Base-by-base conservation (phyloP, 306 rosid species). In the Hylodesmum podocarpum region DNA sequence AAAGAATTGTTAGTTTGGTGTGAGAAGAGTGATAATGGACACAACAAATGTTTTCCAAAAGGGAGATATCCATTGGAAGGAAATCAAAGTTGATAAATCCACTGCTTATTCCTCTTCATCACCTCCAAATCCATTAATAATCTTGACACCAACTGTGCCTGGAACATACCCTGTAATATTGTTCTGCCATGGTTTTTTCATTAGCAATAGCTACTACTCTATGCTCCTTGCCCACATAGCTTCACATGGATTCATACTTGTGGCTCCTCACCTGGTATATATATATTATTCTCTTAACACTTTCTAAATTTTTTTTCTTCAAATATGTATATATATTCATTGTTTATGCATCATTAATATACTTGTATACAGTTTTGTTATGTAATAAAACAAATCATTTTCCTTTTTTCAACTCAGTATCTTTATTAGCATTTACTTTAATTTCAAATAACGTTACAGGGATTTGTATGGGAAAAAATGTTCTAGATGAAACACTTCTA, bases 191-290 rank as follows among this genome's bases (percentile, higher is more conserved):
- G 97, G 97, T 78, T 91, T 78, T 71, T 81, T 18, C 34, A 27
- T 86, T n/a, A 24, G 16, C 6, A 81, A 77, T 81, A 5, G 24
- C 84, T 85, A 59, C 85, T 87, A 92, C 70, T 43, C 82, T 13
- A 8, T 77, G 2, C 79, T 92, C 64, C 84, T 92, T 6, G 33
- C 9, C 4, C 91, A 84, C 58, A 74, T 87, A 16, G 66, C 84
- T 44, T 92, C 93, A 0, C 97, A 88, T 75, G 97, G 96, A 46
- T 86, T 53, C 62, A 72, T 89, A 28, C 19, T 85, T 44, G 87
- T 87, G 34, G 89, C 89, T 72, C 96, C 97, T 71, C 91, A 88
- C 79, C 87, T 89, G 79, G 79, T 62, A 36, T 39, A 29, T 50
- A n/a, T n/a, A n/a, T n/a, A n/a, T n/a, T 24, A 18, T 27, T 9